These are phyloP conservation scores for Exophiala xenobiotica DNA, from an alignment of 2,329 filamentous ascomycete genomes.

Conservation along the genomic window DNA sequence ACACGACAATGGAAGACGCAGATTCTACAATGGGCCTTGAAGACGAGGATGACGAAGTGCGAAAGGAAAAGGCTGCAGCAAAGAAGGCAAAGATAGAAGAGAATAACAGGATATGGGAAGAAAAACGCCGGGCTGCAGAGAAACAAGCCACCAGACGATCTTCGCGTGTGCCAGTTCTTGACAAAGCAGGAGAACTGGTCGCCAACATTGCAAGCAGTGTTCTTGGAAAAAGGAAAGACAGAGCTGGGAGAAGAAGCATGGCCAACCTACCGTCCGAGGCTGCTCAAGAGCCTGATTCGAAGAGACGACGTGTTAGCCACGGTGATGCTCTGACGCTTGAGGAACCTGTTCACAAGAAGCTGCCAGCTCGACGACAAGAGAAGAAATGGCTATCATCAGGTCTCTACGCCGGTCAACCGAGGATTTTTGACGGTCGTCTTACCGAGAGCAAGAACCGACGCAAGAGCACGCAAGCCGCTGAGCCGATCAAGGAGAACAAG, in stretches of 20 bases:
- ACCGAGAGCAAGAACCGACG: constrained; percentile 50
- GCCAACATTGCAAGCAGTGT: constrained; percentile 46
- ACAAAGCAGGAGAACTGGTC: constrained; percentile 47
- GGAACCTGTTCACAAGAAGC: constrained; percentile 11
- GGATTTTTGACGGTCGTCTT: constrained; percentile 46
- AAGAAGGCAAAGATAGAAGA: constrained; percentile 30
- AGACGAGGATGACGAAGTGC: constrained; percentile 34
- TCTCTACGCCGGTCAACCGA: constrained; percentile 79
- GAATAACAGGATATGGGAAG: constrained; percentile 29
- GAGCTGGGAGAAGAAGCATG: constrained; percentile 54
- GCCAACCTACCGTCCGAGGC: constrained; percentile 24
- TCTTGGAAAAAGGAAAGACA: constrained; percentile 58
- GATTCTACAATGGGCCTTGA: constrained; percentile 6
- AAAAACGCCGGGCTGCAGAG: constrained; percentile 30
- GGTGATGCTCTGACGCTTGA: constrained; percentile 5
- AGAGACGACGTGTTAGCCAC: constrained; percentile 44
- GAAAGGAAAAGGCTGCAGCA: constrained; percentile 34
- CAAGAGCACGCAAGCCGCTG: constrained; percentile 43
- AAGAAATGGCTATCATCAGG: constrained; percentile 83
- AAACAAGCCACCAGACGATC: constrained; percentile 41
- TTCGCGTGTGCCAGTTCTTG: constrained; percentile 44
- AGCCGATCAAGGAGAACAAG: constrained; percentile 49
- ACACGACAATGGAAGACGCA: constrained; percentile 14
- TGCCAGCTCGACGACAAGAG: constrained; percentile 46
- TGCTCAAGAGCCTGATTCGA: constrained; percentile 34